Evolutionary conservation across 768 basidiomycete genomes (phyloP), one percentile per base, ranked within the genome.

Genomic region (Russula lepida): DNA sequence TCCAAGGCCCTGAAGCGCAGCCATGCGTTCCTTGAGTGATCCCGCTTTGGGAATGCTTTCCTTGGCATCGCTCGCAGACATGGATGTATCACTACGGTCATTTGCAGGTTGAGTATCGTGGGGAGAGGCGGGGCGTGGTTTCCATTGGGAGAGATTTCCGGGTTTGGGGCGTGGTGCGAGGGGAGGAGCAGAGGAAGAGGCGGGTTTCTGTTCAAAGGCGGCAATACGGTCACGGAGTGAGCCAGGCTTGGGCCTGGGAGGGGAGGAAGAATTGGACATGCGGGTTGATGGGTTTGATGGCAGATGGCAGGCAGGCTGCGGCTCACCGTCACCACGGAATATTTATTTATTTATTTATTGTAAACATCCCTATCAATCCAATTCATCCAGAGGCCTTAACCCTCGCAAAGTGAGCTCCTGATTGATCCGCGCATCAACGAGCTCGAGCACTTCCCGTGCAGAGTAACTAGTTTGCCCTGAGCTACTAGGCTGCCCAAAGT

Each of bases 11-110:
- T 93, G 89, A 39, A 98, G 75, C 3, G 93, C 92, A 32, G 93
- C 93, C 93, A 98, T 97, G 39, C 95, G 84, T 61, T 97, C 95
- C 75, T 86, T 94, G 66, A 98, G 74, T 59, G 89, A 91, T 5
- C 83, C 87, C 3, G 82, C 87, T 58, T 84, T 84, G 6, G 81
- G 81, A 72, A 95, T 95, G 68, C 87, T 88, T 68, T 86, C 88
- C 71, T 88, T 85, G 23, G 94, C 94, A 76, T 98, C 95, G 30
- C 83, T 82, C 5, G 90, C 90, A 25, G 84, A 86, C 88, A 92
- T 88, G 0, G 81, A 80, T 4, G 75, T 75, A 0, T 68, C 63
- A 53, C 67, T 27, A 51, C 52, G 47, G 41, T 46, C 39, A 51
- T 44, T 46, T 75, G 52, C 37, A 21, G 66, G 64, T 9, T 68